Base-by-base conservation (phyloP, 768 basidiomycete genomes). In the Mrakia hoshinonis region DNA sequence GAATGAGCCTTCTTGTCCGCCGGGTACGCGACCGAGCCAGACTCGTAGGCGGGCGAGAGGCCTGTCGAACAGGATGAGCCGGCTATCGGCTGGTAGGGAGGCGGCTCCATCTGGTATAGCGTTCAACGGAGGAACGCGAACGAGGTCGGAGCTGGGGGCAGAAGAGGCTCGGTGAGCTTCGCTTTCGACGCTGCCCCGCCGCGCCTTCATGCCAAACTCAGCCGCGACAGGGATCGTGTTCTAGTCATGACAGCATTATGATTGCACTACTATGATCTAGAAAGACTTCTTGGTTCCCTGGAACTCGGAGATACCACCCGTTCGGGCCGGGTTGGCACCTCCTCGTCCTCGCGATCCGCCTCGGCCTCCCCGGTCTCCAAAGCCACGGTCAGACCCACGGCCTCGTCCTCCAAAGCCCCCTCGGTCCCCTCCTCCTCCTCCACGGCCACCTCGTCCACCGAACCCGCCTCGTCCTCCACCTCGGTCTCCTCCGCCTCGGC, bases 241-340 rank as follows among this genome's bases (percentile, higher is more conserved):
- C 43, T 43, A 46, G 9, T 31, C 18, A 64, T 64, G 29, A 64
- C 24, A 46, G 4, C n/a, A n/a, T 7, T 22, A n/a, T 11, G 39
- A 38, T 31, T 22, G 43, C n/a, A n/a, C n/a, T n/a, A n/a, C 3
- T 24, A 4, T n/a, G 43, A 77, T 77, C 63, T 77, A 77, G 73
- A 80, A 80, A 24, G 77, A 74, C 70, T 77, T 76, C 76, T 81
- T 81, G 61, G 76, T 75, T 77, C 90, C 90, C 76, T 86, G 85
- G 69, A 83, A 85, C 43, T 83, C 76, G 61, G 85, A 80, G 77
- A 89, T 85, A 43, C 86, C 89, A 39, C 89, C 89, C 49, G 80
- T 84, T 75, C 87, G 85, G 63, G 79, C 69, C 29, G 58, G 58
- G 58, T 61, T 66, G 49, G 66, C 26, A 36, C 68, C 83, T 54